Conservation (phyloP, 108 stramenopile genomes). For the Bacterosira constricta region DNA sequence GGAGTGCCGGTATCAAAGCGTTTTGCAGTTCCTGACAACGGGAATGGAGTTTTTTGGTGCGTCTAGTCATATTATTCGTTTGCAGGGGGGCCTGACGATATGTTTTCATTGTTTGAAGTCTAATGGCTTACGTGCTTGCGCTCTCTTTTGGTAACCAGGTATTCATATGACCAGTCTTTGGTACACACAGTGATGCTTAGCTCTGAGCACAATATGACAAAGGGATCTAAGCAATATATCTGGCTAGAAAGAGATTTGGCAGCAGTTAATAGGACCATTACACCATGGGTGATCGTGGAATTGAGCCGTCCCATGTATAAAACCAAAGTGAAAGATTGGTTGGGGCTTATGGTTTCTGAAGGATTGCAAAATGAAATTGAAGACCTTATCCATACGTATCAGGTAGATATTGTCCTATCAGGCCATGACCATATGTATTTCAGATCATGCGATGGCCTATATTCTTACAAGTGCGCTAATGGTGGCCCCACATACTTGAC, state of each 20-base stretch:
- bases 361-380: constrained; percentile 73
- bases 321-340: constrained; percentile 32
- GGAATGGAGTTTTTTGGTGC: constrained; percentile 80
- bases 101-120: no score
- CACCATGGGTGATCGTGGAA: constrained; percentile 88
- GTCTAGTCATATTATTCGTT: no score
- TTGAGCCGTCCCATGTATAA: constrained; percentile 83
- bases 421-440: constrained; percentile 85
- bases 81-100: neutral
- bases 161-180: constrained; percentile 58
- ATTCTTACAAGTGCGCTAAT: constrained; percentile 44
- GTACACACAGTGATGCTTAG: constrained; percentile 74
- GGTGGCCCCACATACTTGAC: constrained; percentile 71
- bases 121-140: no score
- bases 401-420: constrained; percentile 74
- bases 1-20: constrained; percentile 70
- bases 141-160: no score
- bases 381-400: constrained; percentile 57
- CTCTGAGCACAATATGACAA: constrained; percentile 70
- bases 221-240: constrained; percentile 64
- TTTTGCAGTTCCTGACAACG: constrained; percentile 70
- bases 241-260: constrained; percentile 66
- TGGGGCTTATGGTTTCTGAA: constrained; percentile 48
- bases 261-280: constrained; percentile 58
- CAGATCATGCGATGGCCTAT: constrained; percentile 71